A percentile compares a stretch with the other conserved stretches of the same genome.
These are phyloP conservation scores for Leccinum glutinopallens DNA, from an alignment of 1,284 basidiomycete species.

Conservation along the genomic window DNA sequence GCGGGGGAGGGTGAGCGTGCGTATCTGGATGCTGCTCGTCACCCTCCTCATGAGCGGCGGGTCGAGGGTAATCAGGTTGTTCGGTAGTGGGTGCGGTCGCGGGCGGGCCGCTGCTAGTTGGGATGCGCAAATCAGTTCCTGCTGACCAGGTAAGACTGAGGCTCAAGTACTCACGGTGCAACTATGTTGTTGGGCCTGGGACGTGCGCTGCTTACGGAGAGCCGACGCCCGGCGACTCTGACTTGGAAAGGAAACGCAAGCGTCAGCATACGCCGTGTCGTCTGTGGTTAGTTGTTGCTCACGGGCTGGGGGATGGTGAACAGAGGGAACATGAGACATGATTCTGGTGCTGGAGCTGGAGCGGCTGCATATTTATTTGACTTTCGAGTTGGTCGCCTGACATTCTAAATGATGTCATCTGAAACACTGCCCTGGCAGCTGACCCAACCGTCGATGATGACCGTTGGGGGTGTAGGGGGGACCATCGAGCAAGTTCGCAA, in stretches of 20 bases:
- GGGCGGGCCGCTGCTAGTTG: constrained; percentile 7
- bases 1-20: constrained; percentile 35
- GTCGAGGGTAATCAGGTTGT: constrained; percentile 62
- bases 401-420: neutral
- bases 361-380: neutral
- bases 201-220: constrained; percentile 49
- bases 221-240: constrained; percentile 65
- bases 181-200: constrained; percentile 39
- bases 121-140: neutral
- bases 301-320: constrained; percentile 32
- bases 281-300: constrained; percentile 9
- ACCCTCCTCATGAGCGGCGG: constrained; percentile 48
- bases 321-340: constrained; percentile 30
- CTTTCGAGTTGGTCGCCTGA: neutral
- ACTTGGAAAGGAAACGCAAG: constrained; percentile 39
- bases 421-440: neutral
- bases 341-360: neutral
- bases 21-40: constrained; percentile 32
- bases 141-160: neutral
- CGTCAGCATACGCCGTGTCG: neutral
- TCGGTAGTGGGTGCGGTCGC: constrained; percentile 34
- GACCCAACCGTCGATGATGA: neutral
- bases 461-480: no score
- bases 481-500: no score
- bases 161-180: constrained; percentile 36